Evolutionary conservation across 1,284 basidiomycete species (phyloP).

Genomic region (Tetrapyrgos nigripes): DNA sequence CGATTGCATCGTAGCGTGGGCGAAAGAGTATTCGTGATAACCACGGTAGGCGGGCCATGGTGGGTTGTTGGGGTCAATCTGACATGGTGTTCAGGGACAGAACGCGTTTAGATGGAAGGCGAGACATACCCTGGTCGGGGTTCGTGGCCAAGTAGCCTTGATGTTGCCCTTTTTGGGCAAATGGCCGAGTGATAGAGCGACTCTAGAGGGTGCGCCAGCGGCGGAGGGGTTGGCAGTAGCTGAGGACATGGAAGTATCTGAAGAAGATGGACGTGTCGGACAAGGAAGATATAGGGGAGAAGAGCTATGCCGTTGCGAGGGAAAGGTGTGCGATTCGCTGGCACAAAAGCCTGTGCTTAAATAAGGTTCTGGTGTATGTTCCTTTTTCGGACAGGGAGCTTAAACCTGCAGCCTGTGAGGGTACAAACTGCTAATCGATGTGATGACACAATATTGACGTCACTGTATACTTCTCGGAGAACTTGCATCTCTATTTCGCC

Average conservation of each 20-base stretch:
- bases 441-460: too few species aligned
- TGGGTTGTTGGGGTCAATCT: conserved; percentile 93
- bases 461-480: too few species aligned
- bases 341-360: too few species aligned
- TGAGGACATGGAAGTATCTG: conserved; percentile 9
- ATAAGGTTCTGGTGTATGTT: too few species aligned
- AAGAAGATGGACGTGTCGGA: not conserved
- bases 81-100: conserved; percentile 6
- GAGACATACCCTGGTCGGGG: conserved; percentile 66
- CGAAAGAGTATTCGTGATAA: conserved; percentile 96
- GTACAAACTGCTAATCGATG: too few species aligned
- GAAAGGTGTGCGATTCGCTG: not conserved
- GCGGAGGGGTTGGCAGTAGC: conserved; percentile 26
- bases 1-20: conserved; percentile 93
- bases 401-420: too few species aligned
- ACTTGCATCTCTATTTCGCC: too few species aligned
- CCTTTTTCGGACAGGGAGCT: too few species aligned
- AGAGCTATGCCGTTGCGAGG: not conserved
- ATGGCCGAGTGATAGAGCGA: conserved; percentile 73
- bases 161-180: conserved; percentile 74
- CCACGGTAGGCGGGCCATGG: conserved; percentile 95
- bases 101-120: conserved; percentile 6
- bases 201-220: conserved; percentile 55
- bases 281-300: not conserved
- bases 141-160: conserved; percentile 72